Conservation (phyloP, 140 eudicot genomes). For the Ambrosia hybrid region DNA sequence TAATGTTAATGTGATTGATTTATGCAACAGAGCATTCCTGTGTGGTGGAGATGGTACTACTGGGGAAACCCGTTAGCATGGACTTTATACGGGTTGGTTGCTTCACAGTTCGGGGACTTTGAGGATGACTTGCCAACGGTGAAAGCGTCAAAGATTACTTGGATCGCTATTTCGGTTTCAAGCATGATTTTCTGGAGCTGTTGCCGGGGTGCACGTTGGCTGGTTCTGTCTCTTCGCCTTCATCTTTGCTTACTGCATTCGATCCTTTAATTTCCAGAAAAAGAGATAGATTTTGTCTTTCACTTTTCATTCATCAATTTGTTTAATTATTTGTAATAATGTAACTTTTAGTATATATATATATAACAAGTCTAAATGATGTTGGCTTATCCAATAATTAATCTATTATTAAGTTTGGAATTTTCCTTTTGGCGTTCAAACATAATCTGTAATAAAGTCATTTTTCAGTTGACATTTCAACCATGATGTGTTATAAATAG, state of each 20-base stretch:
- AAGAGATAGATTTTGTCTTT: constrained; percentile 31
- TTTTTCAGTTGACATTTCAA: neutral
- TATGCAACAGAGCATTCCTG: constrained; percentile 54
- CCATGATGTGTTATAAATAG: constrained; percentile 25
- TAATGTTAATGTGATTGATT: neutral
- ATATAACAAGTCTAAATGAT: neutral
- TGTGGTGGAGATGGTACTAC: constrained; percentile 93
- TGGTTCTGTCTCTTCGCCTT: constrained; percentile 45
- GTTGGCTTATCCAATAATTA: neutral
- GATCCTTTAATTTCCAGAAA: constrained; percentile 62
- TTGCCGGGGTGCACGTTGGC: constrained; percentile 47
- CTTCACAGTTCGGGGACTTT: constrained; percentile 62
- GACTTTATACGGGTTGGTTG: constrained; percentile 60
- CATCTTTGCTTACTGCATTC: constrained; percentile 51
- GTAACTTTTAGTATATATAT: neutral
- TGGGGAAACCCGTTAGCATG: constrained; percentile 64
- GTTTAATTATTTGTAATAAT: constrained; percentile 11
- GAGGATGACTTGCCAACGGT: constrained; percentile 8
- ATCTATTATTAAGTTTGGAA: neutral
- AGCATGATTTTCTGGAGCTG: constrained; percentile 42
- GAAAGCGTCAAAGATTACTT: constrained; percentile 42
- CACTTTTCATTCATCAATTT: neutral
- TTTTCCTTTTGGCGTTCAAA: neutral
- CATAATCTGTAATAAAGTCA: neutral
- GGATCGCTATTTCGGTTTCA: constrained; percentile 41